Evolutionary conservation across 208 protist species (phyloP).

Genomic region (Wallacemonas sp.): DNA sequence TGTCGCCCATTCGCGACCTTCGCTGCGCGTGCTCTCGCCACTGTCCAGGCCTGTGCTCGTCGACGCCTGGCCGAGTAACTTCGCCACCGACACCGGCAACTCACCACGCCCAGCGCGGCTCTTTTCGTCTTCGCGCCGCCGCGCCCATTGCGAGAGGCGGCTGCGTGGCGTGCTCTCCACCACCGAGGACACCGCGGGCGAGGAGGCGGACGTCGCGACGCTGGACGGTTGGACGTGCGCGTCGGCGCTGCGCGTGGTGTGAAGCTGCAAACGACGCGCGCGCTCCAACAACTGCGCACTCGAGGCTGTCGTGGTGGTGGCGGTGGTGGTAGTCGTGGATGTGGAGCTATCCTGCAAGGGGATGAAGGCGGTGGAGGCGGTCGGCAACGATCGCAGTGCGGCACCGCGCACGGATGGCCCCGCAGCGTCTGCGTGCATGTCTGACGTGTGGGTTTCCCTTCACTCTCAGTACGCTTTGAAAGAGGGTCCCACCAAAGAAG

Average conservation of each 20-base stretch:
- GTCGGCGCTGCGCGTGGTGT: no score
- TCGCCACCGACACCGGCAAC: conserved; percentile 1
- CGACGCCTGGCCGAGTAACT: conserved; percentile 1
- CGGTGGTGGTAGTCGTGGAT: no score
- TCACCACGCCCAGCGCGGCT: no score
- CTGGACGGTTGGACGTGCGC: no score
- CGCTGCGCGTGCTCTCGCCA: neutral
- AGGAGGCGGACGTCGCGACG: neutral
- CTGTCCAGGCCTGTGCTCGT: no score
- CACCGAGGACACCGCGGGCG: neutral
- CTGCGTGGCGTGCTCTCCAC: neutral
- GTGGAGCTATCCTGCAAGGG: conserved; percentile 9
- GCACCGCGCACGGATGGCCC: no score
- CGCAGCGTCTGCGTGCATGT: no score
- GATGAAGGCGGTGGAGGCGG: no score
- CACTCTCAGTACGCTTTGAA: no score
- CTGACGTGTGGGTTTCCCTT: no score
- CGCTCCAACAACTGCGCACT: neutral
- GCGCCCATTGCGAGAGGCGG: conserved; percentile 5
- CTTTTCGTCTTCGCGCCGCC: neutral
- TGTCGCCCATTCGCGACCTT: neutral
- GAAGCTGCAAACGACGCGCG: neutral
- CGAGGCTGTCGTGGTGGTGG: neutral
- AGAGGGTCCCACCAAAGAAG: no score
- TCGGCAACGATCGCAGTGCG: no score